Conservation (phyloP, 768 basidiomycete genomes). For the Nidularia pulvinata region DNA sequence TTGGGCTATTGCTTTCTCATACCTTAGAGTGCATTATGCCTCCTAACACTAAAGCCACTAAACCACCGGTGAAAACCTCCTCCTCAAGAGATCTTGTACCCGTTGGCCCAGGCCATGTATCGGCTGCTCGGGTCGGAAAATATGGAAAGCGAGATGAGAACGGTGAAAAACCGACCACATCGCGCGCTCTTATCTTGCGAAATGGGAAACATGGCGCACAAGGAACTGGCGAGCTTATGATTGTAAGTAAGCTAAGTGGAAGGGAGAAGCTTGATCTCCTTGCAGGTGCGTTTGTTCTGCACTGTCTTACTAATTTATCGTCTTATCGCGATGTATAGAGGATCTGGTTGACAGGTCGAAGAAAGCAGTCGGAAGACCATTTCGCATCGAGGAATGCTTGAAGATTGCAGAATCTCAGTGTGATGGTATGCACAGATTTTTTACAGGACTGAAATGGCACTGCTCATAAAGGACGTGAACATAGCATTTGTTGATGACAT, state of each 20-base stretch:
- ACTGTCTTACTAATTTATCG: conserved; percentile 3
- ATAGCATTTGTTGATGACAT: conserved; percentile 73
- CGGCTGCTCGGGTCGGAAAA: conserved; percentile 12
- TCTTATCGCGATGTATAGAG: conserved; percentile 40
- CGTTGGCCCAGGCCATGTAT: conserved; percentile 54
- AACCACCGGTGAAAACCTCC: conserved; percentile 11
- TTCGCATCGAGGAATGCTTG: conserved; percentile 60
- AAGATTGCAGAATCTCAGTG: conserved; percentile 76
- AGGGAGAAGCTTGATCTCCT: conserved; percentile 81
- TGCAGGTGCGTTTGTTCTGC: conserved; percentile 48
- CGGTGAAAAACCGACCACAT: conserved; percentile 60
- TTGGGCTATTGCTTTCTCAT: no score
- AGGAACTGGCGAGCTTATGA: conserved; percentile 68
- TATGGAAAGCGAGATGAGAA: conserved; percentile 42
- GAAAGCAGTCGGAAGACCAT: conserved; percentile 61
- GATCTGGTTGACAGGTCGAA: conserved; percentile 60
- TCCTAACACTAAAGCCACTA: conserved; percentile 10
- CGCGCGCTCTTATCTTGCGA: conserved; percentile 72
- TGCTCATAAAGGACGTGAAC: background rate
- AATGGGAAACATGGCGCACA: conserved; percentile 74
- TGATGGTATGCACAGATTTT: conserved; percentile 45
- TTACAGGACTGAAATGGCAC: background rate
- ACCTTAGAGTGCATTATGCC: conserved; percentile 13
- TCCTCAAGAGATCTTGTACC: conserved; percentile 50
- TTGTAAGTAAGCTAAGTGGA: conserved; percentile 62